Evolutionary conservation across 495 filamentous ascomycete species (phyloP).

Genomic region (Talaromyces trachyspermus): DNA sequence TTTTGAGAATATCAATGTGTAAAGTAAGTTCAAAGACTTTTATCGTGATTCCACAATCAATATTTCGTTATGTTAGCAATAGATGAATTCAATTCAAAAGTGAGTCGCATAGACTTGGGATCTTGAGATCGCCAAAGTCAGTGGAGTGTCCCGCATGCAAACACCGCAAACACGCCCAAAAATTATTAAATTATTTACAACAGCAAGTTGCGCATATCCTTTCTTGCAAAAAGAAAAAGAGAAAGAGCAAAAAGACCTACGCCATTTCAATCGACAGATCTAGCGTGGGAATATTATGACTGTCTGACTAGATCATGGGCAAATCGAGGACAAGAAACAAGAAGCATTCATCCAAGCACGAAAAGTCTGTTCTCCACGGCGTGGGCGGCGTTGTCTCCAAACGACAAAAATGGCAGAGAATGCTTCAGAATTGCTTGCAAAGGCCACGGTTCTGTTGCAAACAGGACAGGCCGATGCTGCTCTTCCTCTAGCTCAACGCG

Average conservation of each 20-base stretch:
- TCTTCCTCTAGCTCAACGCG: slow-evolving; percentile 54
- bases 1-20: too few species aligned
- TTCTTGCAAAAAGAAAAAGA: too few species aligned
- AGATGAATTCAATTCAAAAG: not conserved
- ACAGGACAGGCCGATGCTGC: slow-evolving; percentile 64
- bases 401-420: slow-evolving; percentile 39
- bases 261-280: not conserved
- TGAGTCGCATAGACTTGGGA: slow-evolving; percentile 1
- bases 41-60: too few species aligned
- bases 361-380: slow-evolving; percentile 41
- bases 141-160: slow-evolving; percentile 38
- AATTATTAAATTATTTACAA: slow-evolving; percentile 2
- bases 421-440: slow-evolving; percentile 51
- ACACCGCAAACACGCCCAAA: slow-evolving; percentile 33
- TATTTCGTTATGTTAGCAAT: too few species aligned
- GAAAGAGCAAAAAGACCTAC: too few species aligned
- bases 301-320: slow-evolving; percentile 38
- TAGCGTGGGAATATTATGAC: too few species aligned
- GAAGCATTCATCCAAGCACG: slow-evolving; percentile 34
- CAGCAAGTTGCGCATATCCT: not conserved
- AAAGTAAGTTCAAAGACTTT: too few species aligned
- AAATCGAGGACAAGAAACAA: slow-evolving; percentile 40
- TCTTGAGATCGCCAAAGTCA: not conserved
- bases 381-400: slow-evolving; percentile 34
- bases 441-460: slow-evolving; percentile 62